Base-by-base conservation (phyloP, 1,284 basidiomycete species). In the Fomitopsis palustris region DNA sequence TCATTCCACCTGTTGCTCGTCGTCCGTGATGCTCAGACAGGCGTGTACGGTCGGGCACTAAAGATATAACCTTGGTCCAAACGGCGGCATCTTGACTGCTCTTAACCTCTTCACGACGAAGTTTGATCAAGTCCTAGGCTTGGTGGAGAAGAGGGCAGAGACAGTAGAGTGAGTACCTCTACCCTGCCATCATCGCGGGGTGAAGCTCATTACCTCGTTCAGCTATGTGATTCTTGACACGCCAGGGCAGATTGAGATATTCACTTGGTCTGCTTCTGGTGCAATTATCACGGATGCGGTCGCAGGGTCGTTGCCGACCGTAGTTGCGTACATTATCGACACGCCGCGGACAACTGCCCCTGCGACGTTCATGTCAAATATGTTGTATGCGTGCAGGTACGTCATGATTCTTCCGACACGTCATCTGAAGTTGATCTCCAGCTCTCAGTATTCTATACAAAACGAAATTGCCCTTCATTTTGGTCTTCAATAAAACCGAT, bases 311-410 rank as follows among this genome's bases (percentile, higher is more conserved):
- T 79, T 98, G 62, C 97, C 97, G 0, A 92, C 96, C 0, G 93
- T 96, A 25, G 88, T 99, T 39, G 97, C 96, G 12, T 99, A 98
- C 72, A 86, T 99, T 61, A 95, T 99, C 69, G 97, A 99, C 75
- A 99, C 97, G 2, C 96, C 97, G 17, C 84, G 97, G 59, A 96
- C 95, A 10, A 90, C 90, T 0, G 88, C 95, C 0, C 97, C 97
- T 0, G 95, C 96, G 6, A 99, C 97, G 0, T 99, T 99, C 75
- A 99, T 99, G 97, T 95, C 91, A 56, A 99, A 99, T 75, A 99
- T 99, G 97, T 82, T 99, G 54, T 99, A 99, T 70, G 97, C 97
- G 0, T 99, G 97, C 82, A 95, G 92, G 92, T 90, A 62, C 64
- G 85, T 75, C 17, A 29, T 14, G 16, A 45, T 35, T 3, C 6